Evolutionary conservation across 352 stramenopile genomes (phyloP), one percentile per base, ranked within the genome.

Genomic region (Globisporangium emineosum): DNA sequence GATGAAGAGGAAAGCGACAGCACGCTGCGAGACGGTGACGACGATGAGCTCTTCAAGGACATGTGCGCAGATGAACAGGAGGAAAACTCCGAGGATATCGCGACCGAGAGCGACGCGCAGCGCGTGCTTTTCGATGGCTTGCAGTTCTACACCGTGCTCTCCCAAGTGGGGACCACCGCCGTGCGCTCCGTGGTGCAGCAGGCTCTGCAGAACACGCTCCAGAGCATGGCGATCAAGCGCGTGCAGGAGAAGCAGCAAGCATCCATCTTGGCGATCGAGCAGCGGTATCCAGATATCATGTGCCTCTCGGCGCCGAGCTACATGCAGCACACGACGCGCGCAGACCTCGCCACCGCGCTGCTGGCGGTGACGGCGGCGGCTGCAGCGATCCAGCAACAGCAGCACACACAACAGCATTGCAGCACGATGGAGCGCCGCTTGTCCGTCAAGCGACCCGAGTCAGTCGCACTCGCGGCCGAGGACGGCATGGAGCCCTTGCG

Each of bases 121-220:
- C 62, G 47, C 32, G 60, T 72, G 51, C 66, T 84, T 47, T 80
- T 87, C 17, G 78, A 89, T 35, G 82, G 82, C 3, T 57, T 91
- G n/a, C 54, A 88, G 55, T 91, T 90, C 65, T 91, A 90, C 71
- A 64, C 75, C 13, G 70, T 73, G n/a, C 71, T 91, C 23, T 79
- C 58, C 35, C 65, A 73, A 35, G 70, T 90, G 3, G 74, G 77
- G 32, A 47, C 71, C 12, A 37, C 65, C 12, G 78, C 72, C 5
- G 76, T 81, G 12, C 53, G 55, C 30, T 74, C 72, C 0, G 73
- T 77, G 7, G 33, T 91, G 30, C 64, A 79, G 27, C 62, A 77
- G 13, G 80, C 68, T 3, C 67, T 89, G 33, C 60, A 65, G 15
- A 82, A 81, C 5, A 75, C 77, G 1, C 21, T 73, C 17, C 64